Base-by-base conservation (phyloP, 192 early-diverging fungal genomes). In the Coemansia sp. region DNA sequence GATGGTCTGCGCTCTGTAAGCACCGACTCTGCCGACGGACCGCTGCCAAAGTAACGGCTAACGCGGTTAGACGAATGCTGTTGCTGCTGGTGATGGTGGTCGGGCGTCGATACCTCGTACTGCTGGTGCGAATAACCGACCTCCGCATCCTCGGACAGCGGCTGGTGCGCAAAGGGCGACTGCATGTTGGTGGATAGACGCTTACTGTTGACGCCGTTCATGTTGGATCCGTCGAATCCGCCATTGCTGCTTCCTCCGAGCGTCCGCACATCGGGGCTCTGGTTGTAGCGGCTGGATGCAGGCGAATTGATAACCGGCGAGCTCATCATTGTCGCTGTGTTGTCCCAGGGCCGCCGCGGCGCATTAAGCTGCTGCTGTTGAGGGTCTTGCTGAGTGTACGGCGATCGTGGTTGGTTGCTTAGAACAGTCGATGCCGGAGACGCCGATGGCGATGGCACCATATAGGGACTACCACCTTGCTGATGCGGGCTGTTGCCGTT, bases 261-360 rank as follows among this genome's bases (percentile, higher is more conserved):
- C 3, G 45, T 11, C 8, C 72, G 64, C n/a, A 50, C 28, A 22
- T 78, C 69, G 20, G 70, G 75, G 45, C 71, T 72, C 41, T 70
- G 65, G 34, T 27, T 36, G 37, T 59, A 70, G 25, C 72, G 33
- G 20, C 61, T 62, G 10, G 72, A 70, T 14, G 61, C 56, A 0
- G 77, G 77, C 22, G 77, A 80, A 56, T 66, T 74, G 11, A 80
- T 74, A 0, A 73, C 61, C 0, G 76, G 76, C 23, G 76, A 79
- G 15, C 36, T 50, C 68, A 71, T 71, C 34, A 57, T 61, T 4
- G 52, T n/a, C 17, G 52, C 52, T 5, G 57, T 41, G 7, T 65
- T 33, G 13, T 78, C 75, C 75, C 75, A 78, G 1, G 75, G 75
- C 0, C 75, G 65, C 3, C 75, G 64, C 30, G 66, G 59, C 6